A percentile compares a stretch with the other conserved stretches of the same genome.
phyloP scores from a whole-genome alignment of 2,329 filamentous ascomycete genomes.

The Thelonectria blattea region DNA sequence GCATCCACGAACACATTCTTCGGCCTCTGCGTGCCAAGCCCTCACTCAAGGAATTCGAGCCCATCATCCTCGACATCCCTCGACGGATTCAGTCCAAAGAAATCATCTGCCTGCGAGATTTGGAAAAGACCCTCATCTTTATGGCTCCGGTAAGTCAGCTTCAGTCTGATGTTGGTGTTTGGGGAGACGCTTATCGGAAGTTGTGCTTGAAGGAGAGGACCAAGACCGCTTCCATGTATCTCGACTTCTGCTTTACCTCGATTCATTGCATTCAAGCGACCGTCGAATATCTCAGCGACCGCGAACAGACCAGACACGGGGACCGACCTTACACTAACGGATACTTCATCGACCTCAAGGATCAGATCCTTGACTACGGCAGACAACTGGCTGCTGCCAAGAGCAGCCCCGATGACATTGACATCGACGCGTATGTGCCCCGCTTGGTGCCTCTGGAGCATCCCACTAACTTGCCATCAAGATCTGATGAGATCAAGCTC shows the following conservation, averaged over 20 bases:
- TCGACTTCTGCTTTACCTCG: slow-evolving; percentile 88
- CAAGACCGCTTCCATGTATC: slow-evolving; percentile 73
- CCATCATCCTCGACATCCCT: slow-evolving; percentile 79
- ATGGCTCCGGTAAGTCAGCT: slow-evolving; percentile 88
- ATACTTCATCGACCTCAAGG: slow-evolving; percentile 95
- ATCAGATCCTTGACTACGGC: slow-evolving; percentile 91
- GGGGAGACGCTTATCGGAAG: slow-evolving; percentile 72
- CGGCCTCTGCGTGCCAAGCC: slow-evolving; percentile 77
- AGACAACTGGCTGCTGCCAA: slow-evolving; percentile 79
- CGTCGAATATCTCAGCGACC: slow-evolving; percentile 83
- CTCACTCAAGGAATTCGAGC: slow-evolving; percentile 78
- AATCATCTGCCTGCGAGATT: slow-evolving; percentile 88
- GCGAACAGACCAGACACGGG: slow-evolving; percentile 81
- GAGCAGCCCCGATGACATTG: slow-evolving; percentile 64
- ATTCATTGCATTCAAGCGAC: slow-evolving; percentile 90
- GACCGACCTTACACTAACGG: slow-evolving; percentile 94
- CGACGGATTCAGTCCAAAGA: slow-evolving; percentile 81
- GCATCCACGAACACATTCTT: slow-evolving; percentile 81
- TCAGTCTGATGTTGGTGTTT: slow-evolving; percentile 60
- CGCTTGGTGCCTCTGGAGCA: slow-evolving; percentile 40
- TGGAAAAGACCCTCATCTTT: slow-evolving; percentile 92
- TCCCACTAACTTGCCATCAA: slow-evolving; percentile 41
- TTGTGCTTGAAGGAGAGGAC: slow-evolving; percentile 79
- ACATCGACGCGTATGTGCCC: slow-evolving; percentile 61
- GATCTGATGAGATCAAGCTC: slow-evolving; percentile 74